phyloP scores from a whole-genome alignment of 768 basidiomycete species.

The Calocybe indica region DNA sequence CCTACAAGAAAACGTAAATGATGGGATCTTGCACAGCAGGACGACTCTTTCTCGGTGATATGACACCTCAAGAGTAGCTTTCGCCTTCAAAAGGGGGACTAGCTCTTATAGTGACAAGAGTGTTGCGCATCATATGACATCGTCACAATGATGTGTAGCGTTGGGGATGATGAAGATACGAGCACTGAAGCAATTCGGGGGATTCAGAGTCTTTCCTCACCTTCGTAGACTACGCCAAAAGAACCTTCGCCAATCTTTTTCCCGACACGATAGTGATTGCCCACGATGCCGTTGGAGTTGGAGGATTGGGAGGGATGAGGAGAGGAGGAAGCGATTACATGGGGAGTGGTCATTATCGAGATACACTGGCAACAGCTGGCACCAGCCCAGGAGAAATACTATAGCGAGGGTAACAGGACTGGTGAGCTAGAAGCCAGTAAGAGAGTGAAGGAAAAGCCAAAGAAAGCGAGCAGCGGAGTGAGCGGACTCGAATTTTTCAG shows the following conservation, averaged over 20 bases:
- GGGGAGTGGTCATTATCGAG: conserved; percentile 66
- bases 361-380: conserved; percentile 7
- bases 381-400: conserved; percentile 16
- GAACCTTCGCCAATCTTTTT: conserved; percentile 99
- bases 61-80: too few species aligned
- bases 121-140: too few species aligned
- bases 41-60: neutral
- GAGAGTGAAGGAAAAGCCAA: conserved; percentile 6
- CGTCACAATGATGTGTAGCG: too few species aligned
- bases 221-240: conserved; percentile 98
- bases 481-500: too few species aligned
- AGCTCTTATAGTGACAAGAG: too few species aligned
- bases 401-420: conserved; percentile 11
- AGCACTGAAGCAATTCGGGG: too few species aligned
- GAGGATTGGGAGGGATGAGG: conserved; percentile 60
- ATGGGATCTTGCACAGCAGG: conserved; percentile 1
- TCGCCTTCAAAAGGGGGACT: too few species aligned
- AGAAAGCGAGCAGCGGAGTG: neutral
- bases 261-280: conserved; percentile 81
- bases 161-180: too few species aligned
- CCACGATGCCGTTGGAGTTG: conserved; percentile 68
- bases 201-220: conserved; percentile 32
- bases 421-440: conserved; percentile 13
- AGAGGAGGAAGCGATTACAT: conserved; percentile 78
- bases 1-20: conserved; percentile 37